Conservation (phyloP, 2,329 filamentous ascomycete species). For the Orbilia oligospora region DNA sequence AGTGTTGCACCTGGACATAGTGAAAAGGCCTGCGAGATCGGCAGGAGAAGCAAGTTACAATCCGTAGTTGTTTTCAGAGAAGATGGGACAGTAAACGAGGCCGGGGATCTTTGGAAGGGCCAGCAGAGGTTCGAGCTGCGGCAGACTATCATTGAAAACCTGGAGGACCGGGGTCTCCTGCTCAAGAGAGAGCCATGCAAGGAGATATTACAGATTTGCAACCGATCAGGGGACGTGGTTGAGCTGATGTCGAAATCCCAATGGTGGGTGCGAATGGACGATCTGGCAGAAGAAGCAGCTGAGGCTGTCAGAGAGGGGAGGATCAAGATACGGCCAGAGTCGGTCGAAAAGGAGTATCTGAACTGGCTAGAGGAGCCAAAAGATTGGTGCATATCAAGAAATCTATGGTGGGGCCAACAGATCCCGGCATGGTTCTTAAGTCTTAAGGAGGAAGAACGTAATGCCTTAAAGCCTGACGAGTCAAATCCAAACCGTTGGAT, state of each 20-base stretch:
- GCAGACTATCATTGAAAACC: conserved; percentile 57
- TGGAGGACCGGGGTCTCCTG: conserved; percentile 59
- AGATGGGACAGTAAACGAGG: conserved; percentile 31
- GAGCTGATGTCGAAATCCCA: conserved; percentile 63
- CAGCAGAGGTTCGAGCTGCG: conserved; percentile 60
- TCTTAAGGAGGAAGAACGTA: conserved; percentile 23
- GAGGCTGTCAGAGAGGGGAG: conserved; percentile 38
- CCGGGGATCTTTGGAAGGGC: conserved; percentile 18
- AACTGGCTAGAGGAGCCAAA: conserved; percentile 61
- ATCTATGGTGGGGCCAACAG: conserved; percentile 64
- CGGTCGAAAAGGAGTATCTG: conserved; percentile 50
- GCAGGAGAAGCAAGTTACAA: conserved; percentile 54
- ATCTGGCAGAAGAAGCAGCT: conserved; percentile 61
- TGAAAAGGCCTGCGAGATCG: conserved; percentile 61
- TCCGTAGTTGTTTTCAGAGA: conserved; percentile 31
- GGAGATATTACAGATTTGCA: conserved; percentile 61
- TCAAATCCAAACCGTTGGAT: conserved; percentile 56
- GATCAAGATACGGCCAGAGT: conserved; percentile 58
- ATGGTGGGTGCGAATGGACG: conserved; percentile 63
- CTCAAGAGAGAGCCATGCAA: conserved; percentile 59
- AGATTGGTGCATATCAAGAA: conserved; percentile 63
- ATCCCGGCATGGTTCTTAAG: conserved; percentile 62
- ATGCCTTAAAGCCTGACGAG: conserved; percentile 14
- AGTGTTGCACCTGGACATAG: conserved; percentile 64
- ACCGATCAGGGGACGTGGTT: conserved; percentile 62